These are phyloP conservation scores for Mortierella sp. DNA, from an alignment of 371 early-diverging fungal species.

Conservation along the genomic window DNA sequence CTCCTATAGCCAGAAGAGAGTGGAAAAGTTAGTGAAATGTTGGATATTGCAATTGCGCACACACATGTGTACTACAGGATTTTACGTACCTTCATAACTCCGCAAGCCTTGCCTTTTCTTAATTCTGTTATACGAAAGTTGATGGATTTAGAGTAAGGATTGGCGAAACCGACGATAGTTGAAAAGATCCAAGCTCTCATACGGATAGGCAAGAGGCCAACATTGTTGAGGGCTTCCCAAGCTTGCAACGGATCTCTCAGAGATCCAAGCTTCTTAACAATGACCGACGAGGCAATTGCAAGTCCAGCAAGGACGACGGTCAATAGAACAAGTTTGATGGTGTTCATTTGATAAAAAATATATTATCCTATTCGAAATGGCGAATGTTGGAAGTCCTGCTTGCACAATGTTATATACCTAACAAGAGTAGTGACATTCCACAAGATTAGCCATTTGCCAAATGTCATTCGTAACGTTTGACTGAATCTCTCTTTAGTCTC, in stretches of 20 bases:
- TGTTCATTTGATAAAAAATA: background rate
- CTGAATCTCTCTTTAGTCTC: too few species aligned
- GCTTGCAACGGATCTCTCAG: conserved; percentile 45
- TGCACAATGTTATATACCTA: background rate
- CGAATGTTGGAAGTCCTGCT: background rate
- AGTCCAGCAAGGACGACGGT: conserved; percentile 10
- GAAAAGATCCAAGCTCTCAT: conserved; percentile 53
- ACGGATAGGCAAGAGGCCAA: conserved; percentile 49
- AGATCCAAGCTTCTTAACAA: conserved; percentile 31
- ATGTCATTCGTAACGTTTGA: too few species aligned
- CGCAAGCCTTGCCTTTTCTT: conserved; percentile 51
- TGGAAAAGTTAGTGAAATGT: background rate
- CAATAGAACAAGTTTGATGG: conserved; percentile 3
- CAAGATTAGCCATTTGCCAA: background rate
- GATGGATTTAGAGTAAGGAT: conserved; percentile 49
- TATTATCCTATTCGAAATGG: background rate
- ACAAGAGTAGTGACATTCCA: background rate
- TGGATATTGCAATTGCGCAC: background rate
- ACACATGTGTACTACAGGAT: background rate
- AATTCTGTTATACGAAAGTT: conserved; percentile 56
- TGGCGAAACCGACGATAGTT: conserved; percentile 41
- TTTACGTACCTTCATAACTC: conserved; percentile 51
- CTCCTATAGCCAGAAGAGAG: conserved; percentile 20
- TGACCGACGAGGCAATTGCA: background rate
- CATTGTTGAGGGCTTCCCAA: conserved; percentile 45